These are phyloP conservation scores for Pichia kluyveri DNA, from an alignment of 805 yeast species.

Conservation along the genomic window DNA sequence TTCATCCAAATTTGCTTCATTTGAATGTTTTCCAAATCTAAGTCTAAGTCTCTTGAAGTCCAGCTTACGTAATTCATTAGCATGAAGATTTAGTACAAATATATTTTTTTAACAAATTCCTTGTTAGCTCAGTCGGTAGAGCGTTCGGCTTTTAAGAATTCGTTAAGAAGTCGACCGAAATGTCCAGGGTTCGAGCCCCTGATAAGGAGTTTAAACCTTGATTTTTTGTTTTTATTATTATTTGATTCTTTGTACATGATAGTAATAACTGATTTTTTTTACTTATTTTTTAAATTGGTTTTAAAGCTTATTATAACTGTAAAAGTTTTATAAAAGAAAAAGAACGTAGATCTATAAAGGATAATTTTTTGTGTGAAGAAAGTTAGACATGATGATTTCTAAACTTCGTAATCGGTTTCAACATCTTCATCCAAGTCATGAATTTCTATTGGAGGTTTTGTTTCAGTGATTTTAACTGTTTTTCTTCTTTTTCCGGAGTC, in stretches of 20 bases:
- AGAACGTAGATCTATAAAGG: too few relatives aligned
- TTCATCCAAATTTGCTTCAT: too few relatives aligned
- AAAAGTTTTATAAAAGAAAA: too few relatives aligned
- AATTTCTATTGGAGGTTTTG: background rate
- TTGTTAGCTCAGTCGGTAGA: slow-evolving; percentile 59
- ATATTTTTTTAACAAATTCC: slow-evolving; percentile 6
- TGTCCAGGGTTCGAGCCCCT: slow-evolving; percentile 59
- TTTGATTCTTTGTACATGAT: background rate
- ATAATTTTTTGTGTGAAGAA: too few relatives aligned
- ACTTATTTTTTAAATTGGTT: too few relatives aligned
- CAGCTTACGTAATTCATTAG: too few relatives aligned
- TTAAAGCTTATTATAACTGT: too few relatives aligned
- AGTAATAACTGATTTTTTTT: background rate
- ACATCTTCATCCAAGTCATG: background rate
- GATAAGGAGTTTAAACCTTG: slow-evolving; percentile 32
- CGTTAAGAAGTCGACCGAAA: slow-evolving; percentile 36
- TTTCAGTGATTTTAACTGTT: background rate
- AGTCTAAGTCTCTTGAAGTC: too few relatives aligned
- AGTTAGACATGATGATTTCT: too few relatives aligned
- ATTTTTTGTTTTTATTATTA: background rate
- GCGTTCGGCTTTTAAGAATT: slow-evolving; percentile 54
- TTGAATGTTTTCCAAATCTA: too few relatives aligned
- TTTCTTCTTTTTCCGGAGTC: background rate
- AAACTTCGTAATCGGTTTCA: background rate
- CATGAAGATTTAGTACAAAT: too few relatives aligned